Evolutionary conservation across 179 eudicot genomes (phyloP).

Genomic region (Heliamphora pulchella): DNA sequence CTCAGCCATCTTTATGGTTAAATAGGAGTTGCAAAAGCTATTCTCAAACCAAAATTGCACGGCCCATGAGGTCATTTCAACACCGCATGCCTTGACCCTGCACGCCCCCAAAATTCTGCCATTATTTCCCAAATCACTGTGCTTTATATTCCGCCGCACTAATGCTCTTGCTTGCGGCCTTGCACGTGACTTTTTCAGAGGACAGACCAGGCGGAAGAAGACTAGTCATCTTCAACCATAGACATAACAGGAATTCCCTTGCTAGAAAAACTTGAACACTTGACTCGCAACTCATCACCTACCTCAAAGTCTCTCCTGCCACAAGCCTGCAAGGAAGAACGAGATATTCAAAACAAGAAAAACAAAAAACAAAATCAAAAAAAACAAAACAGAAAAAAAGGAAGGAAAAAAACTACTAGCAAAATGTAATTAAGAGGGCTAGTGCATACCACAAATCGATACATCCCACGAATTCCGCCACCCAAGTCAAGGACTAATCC

Average conservation of each 20-base stretch:
- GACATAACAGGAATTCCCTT: constrained; percentile 86
- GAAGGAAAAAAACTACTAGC: background rate
- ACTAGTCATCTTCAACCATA: constrained; percentile 32
- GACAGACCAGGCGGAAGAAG: background rate
- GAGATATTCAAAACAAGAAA: background rate
- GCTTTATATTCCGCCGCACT: background rate
- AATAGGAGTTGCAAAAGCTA: background rate
- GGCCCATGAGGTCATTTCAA: background rate
- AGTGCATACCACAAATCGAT: constrained; percentile 69
- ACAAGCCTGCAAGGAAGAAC: constrained; percentile 35
- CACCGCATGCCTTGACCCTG: too few relatives aligned
- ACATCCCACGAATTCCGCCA: constrained; percentile 76
- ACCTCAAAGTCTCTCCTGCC: constrained; percentile 40
- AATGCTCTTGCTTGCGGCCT: background rate
- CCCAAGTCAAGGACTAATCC: constrained; percentile 90
- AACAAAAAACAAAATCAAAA: background rate
- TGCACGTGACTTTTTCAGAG: background rate
- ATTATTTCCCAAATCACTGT: background rate
- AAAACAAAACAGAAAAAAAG: too few relatives aligned
- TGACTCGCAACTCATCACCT: constrained; percentile 59
- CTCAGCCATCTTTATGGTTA: background rate
- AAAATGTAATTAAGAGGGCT: background rate
- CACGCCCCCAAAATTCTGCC: background rate
- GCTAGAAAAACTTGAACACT: constrained; percentile 63
- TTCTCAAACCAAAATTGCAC: background rate